Evolutionary conservation across 768 basidiomycete genomes (phyloP), one percentile per base, ranked within the genome.

Genomic region (Chlorophyllum brunneum): DNA sequence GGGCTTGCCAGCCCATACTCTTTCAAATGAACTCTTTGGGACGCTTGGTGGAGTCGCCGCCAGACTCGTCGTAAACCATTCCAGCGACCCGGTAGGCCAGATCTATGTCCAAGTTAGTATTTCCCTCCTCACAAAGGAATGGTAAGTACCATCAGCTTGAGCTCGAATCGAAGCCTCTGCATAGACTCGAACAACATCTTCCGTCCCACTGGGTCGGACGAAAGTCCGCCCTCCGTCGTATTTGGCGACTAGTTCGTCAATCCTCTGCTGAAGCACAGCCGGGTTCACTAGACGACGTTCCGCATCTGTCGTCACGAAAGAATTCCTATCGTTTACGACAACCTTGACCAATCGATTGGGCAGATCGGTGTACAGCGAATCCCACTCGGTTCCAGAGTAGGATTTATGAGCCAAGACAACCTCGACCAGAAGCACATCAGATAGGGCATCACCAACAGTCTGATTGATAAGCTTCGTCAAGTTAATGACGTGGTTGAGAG

Each of bases 161-260:
- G 79, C 67, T 55, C 79, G 81, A 36, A 81, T 70, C 40, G 73
- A 75, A 1, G 97, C 95, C 67, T 99, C 97, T 1, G 95, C 97
- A 63, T 98, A 99, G 13, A 99, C 94, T 54, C 97, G 79, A 5
- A 99, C 97, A 22, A 95, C 95, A 62, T 99, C 95, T 67, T 99
- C 97, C 20, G 97, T 99, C 7, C 97, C 97, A 67, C 93, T 95
- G 2, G 97, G 97, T 52, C 97, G 70, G 15, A 98, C 97, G 63
- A 99, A 99, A 23, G 91, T 83, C 36, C 97, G 81, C 1, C 97
- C 97, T 15, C 83, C 83, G 40, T 87, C 84, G 61, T 86, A 89
- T 62, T 83, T 83, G 51, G 76, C 73, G 26, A 91, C 85, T 31
- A 92, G 76, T 23, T 85, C 87, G 55, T 98, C 88, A 44, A 99